These are phyloP conservation scores for Kuraishia capsulata DNA, from an alignment of 805 yeast species.

Conservation along the genomic window DNA sequence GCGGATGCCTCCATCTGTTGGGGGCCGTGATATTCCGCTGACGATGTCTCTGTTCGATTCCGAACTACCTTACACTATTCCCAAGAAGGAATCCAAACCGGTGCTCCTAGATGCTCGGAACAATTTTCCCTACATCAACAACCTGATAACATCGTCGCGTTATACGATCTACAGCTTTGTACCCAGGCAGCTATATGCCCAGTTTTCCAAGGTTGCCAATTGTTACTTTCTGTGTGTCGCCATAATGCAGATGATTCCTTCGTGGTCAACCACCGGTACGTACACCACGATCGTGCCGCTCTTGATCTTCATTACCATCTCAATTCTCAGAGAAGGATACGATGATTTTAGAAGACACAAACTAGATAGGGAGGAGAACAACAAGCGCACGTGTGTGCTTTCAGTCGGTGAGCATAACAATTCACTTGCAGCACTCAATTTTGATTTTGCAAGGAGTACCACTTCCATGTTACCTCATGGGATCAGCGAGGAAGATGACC, in stretches of 20 bases:
- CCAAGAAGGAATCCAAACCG: conserved; percentile 13
- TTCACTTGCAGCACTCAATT: conserved; percentile 1
- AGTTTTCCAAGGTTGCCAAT: conserved; percentile 89
- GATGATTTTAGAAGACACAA: conserved; percentile 87
- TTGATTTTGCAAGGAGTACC: conserved; percentile 4
- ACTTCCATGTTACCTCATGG: conserved; percentile 5
- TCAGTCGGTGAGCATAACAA: conserved; percentile 5
- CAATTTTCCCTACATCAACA: conserved; percentile 48
- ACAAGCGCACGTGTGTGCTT: conserved; percentile 35
- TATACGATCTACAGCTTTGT: conserved; percentile 74
- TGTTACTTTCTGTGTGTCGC: conserved; percentile 85
- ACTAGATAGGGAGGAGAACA: conserved; percentile 80
- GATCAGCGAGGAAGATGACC: conserved; percentile 2
- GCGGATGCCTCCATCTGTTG: conserved; percentile 41
- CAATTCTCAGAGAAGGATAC: conserved; percentile 87
- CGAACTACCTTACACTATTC: conserved; percentile 16
- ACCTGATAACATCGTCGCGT: conserved; percentile 77
- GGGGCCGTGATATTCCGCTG: conserved; percentile 73
- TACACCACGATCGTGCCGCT: conserved; percentile 90
- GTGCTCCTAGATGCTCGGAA: conserved; percentile 64
- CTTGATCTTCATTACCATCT: conserved; percentile 74
- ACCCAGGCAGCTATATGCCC: conserved; percentile 84
- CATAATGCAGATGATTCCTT: conserved; percentile 89
- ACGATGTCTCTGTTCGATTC: conserved; percentile 22
- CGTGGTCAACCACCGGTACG: conserved; percentile 96